Percentiles rank a stretch among this genome's conserved stretches.
Evolutionary conservation across 164 flowering plant genomes (phyloP).

Genomic region (Berberis thunbergii): DNA sequence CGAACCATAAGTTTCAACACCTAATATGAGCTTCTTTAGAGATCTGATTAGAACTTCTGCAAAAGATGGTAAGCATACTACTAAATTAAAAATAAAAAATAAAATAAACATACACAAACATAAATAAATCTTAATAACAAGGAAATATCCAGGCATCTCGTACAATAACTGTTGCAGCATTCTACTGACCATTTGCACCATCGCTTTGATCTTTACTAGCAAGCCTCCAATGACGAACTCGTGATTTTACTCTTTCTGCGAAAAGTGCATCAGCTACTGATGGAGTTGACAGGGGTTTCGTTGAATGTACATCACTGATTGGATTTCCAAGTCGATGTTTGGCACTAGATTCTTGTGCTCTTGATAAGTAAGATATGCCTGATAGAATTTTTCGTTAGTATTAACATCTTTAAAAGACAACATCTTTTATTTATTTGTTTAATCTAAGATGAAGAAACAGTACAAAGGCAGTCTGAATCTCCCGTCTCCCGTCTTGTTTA

Average conservation of each 20-base stretch:
- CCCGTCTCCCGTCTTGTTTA: too few relatives aligned
- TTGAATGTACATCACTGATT: constrained; percentile 7
- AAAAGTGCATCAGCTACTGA: constrained; percentile 69
- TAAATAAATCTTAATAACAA: too few relatives aligned
- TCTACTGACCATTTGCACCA: constrained; percentile 33
- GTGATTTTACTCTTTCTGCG: constrained; percentile 50
- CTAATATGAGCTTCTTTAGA: constrained; percentile 48
- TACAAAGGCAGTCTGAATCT: too few relatives aligned
- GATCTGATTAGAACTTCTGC: constrained; percentile 52
- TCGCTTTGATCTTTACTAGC: constrained; percentile 31
- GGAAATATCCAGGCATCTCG: too few relatives aligned
- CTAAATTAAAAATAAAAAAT: neutral
- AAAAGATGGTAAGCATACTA: constrained; percentile 5
- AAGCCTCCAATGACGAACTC: constrained; percentile 59
- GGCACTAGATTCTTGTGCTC: constrained; percentile 66
- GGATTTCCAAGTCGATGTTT: constrained; percentile 32
- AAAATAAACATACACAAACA: too few relatives aligned
- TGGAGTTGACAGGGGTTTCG: constrained; percentile 28
- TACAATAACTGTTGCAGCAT: neutral
- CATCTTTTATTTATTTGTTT: neutral
- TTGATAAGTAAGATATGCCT: constrained; percentile 89
- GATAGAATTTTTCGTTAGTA: constrained; percentile 2
- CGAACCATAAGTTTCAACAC: constrained; percentile 48
- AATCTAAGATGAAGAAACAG: neutral
- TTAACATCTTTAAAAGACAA: neutral